phyloP scores from a whole-genome alignment of 768 basidiomycete genomes.

The Rhizopogon sp. region DNA sequence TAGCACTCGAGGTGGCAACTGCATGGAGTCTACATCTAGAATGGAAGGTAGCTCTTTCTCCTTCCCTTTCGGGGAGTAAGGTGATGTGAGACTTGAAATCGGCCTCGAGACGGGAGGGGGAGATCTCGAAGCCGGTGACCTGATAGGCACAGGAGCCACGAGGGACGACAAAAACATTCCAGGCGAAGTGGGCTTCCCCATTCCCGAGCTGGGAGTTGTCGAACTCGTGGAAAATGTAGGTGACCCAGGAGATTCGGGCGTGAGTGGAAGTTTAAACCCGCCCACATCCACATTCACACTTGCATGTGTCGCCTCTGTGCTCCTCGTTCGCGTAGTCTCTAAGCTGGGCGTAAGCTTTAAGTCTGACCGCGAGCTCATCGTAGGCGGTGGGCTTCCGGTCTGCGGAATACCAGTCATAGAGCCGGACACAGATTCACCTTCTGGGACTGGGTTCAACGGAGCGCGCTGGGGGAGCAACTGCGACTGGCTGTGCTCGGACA shows the following conservation, averaged over 20 bases:
- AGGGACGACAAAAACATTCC: not conserved
- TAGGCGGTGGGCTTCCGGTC: slow-evolving; percentile 23
- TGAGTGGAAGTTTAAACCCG: slow-evolving; percentile 26
- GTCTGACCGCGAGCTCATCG: slow-evolving; percentile 30
- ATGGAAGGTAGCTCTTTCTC: slow-evolving; percentile 30
- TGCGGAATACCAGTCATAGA: slow-evolving; percentile 13
- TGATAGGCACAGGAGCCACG: slow-evolving; percentile 5
- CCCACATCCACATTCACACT: slow-evolving; percentile 19
- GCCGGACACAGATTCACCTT: slow-evolving; percentile 6
- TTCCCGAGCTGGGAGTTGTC: not conserved
- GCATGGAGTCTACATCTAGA: slow-evolving; percentile 13
- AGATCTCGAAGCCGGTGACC: slow-evolving; percentile 12
- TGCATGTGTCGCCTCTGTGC: slow-evolving; percentile 13
- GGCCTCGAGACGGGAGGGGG: slow-evolving; percentile 16
- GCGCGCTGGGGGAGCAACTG: not conserved
- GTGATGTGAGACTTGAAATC: slow-evolving; percentile 33
- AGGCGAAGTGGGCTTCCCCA: not conserved
- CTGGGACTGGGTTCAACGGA: slow-evolving; percentile 11
- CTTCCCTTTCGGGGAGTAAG: slow-evolving; percentile 18
- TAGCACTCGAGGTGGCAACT: slow-evolving; percentile 7
- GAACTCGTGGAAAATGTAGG: not conserved
- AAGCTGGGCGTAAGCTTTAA: slow-evolving; percentile 31
- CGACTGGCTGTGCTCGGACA: not conserved
- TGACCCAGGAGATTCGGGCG: slow-evolving; percentile 20
- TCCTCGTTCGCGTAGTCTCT: slow-evolving; percentile 15